Conservation (phyloP, 495 filamentous ascomycete genomes). For the Trichoderma erinaceum region DNA sequence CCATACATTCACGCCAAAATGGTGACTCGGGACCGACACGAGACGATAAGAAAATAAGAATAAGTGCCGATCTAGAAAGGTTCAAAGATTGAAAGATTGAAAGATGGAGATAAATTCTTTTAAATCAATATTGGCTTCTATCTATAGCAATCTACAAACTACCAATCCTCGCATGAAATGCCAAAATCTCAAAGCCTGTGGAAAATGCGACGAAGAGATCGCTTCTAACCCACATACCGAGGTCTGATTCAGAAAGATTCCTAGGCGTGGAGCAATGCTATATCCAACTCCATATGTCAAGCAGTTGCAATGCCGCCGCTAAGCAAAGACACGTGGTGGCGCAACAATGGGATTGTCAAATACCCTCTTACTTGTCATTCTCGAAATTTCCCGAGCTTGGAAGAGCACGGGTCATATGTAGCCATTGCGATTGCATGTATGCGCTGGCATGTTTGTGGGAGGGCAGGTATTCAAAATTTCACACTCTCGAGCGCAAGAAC, state of each 20-base stretch:
- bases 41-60: too few relatives aligned
- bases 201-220: too few relatives aligned
- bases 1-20: too few relatives aligned
- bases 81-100: too few relatives aligned
- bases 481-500: neutral
- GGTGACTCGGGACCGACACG: too few relatives aligned
- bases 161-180: too few relatives aligned
- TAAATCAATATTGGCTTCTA: too few relatives aligned
- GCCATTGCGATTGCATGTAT: constrained; percentile 2
- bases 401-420: neutral
- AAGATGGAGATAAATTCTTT: too few relatives aligned
- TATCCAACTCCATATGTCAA: neutral
- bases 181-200: too few relatives aligned
- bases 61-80: too few relatives aligned
- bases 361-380: neutral
- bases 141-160: too few relatives aligned
- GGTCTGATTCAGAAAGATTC: neutral
- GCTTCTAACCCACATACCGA: too few relatives aligned
- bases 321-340: constrained; percentile 2
- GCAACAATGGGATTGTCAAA: neutral
- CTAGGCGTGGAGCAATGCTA: neutral
- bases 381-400: neutral
- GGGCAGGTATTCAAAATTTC: neutral
- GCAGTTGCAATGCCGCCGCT: neutral
- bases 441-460: neutral